Base-by-base conservation (phyloP, 176 grass and related monocot species). In the Triticum aestivum region DNA sequence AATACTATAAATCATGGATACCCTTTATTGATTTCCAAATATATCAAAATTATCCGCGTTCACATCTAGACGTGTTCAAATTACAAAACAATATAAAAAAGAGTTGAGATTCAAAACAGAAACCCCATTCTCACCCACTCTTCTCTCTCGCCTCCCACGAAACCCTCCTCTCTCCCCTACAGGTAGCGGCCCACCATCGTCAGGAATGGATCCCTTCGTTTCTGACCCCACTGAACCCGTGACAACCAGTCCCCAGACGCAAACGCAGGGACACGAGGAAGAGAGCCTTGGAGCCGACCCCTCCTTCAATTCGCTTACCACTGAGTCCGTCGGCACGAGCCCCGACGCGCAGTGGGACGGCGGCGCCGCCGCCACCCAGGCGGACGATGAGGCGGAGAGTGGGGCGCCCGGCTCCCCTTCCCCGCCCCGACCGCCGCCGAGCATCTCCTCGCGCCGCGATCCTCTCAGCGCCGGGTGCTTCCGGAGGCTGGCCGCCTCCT, bases 381-480 rank as follows among this genome's bases (percentile, higher is more conserved):
- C 24, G 20, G 77, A 63, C 39, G 56, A 23, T 27, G 67, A 39
- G 30, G 78, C 29, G 61, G 44, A 52, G 18, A 26, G 56, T 35
- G 34, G 64, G 26, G 41, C 65, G 44, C 41, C 5, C 12, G 30
- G 35, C 30, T 56, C 80, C 44, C 7, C 34, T 20, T 35, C 68
- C 59, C 14, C 44, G n/a, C 15, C n/a, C 18, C n/a, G 32, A 77
- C 14, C 21, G 9, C 71, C 62, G 18, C 18, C 24, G 12, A 70
- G 35, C 78, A 68, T 14, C 70, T 77, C 37, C 62, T 9, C 38
- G 38, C 88, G 83, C 20, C 78, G 49, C 27, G 35, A 61, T 29
- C 18, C 83, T 62, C 35, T 47, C 78, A 65, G 72, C 21, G 70
- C 61, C 10, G 83, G 62, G 62, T 78, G 77, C 70, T 86, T 49